Evolutionary conservation across 176 grass and related monocot genomes (phyloP).

Genomic region (Triticum urartu): DNA sequence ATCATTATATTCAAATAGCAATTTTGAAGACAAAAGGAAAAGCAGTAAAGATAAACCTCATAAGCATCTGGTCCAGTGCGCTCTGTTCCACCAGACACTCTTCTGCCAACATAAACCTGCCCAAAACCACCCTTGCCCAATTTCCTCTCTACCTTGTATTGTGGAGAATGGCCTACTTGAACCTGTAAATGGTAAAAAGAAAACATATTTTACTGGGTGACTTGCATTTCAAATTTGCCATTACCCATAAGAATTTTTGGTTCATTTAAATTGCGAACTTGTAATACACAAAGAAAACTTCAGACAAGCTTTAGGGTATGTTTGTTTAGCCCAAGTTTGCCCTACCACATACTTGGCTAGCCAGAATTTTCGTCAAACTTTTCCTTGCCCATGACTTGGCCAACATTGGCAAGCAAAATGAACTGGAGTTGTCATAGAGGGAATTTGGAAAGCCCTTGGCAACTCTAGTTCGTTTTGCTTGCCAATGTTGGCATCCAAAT

Average conservation of each 20-base stretch:
- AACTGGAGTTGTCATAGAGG: background rate
- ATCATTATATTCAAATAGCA: conserved; percentile 18
- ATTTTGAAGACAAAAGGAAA: background rate
- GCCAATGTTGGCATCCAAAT: background rate
- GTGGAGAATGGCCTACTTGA: conserved; percentile 86
- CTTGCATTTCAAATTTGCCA: conserved; percentile 7
- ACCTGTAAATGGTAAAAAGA: conserved; percentile 49
- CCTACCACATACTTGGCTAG: background rate
- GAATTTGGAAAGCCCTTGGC: background rate
- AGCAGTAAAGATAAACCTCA: conserved; percentile 48
- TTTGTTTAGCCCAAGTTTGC: background rate
- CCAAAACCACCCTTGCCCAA: conserved; percentile 98
- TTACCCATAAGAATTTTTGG: background rate
- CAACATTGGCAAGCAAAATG: background rate
- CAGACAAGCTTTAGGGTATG: background rate
- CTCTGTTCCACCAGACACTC: conserved; percentile 69
- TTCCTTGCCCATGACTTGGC: background rate
- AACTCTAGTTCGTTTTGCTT: background rate
- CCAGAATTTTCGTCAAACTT: background rate
- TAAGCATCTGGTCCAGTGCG: conserved; percentile 73
- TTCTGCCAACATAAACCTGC: conserved; percentile 94
- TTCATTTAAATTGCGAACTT: no score
- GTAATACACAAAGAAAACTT: conserved; percentile 6
- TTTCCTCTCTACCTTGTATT: conserved; percentile 90
- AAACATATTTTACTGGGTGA: conserved; percentile 8